Evolutionary conservation across 495 filamentous ascomycete species (phyloP), one percentile per base, ranked within the genome.

Genomic region (Talaromyces thailandensis): DNA sequence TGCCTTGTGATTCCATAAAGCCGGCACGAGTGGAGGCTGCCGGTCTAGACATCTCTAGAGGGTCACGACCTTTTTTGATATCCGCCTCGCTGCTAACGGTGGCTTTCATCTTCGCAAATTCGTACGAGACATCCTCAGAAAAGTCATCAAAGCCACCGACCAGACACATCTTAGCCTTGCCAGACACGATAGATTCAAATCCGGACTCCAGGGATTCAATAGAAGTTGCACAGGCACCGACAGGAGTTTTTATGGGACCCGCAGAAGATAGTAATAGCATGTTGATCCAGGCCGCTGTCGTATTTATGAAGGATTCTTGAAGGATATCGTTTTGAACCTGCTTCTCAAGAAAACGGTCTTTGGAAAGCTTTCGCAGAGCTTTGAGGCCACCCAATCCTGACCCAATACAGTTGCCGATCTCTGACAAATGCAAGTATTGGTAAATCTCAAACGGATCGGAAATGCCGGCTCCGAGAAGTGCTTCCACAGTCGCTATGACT

Each of bases 31-130:
- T 61, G 6, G 56, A 37, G 4, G 64, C 57, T 1, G 37, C 64
- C 11, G 69, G 69, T 11, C 69, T 64, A 14, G 65, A 68, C 64
- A 69, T 68, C 29, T 71, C 68, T 21, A 31, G 25, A 14, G 69
- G 68, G 6, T 12, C 16, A 21, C 68, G 26, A 4, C 69, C 68
- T n/a, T 56, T 25, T 2, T 16, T 25, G 9, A 62, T 16, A 18
- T 69, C 65, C 16, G 64, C 62, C 14, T 12, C 32, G 5, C 60
- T 26, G 43, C 63, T 63, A 28, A 23, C 59, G 1, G 69, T 71
- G 8, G 69, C 69, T 40, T 67, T 56, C 58, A 71, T 61, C 16
- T 62, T 67, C 9, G 52, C 58, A 56, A 71, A 71, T 16, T 64
- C 69, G 5, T 64, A 24, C 2, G 66, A 60, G 4, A 35, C 5